These are phyloP conservation scores for Francoa sonchifolia DNA, from an alignment of 441 rosid genomes.

Conservation along the genomic window DNA sequence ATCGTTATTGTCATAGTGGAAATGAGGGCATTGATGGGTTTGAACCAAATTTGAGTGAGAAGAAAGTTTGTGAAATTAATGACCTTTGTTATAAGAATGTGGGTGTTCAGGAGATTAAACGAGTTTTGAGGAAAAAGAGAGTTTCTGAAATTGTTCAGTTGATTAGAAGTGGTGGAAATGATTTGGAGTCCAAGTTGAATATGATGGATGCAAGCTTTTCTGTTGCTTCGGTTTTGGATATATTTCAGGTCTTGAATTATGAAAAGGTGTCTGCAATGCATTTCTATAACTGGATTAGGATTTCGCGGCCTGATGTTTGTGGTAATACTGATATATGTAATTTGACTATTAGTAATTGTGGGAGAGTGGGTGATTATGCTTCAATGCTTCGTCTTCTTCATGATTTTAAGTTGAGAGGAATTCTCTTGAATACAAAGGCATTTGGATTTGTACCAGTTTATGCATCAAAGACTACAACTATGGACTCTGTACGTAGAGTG, in stretches of 20 bases:
- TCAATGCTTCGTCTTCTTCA: constrained; percentile 18
- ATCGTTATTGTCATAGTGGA: constrained; percentile 1
- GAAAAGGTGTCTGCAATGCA: constrained; percentile 26
- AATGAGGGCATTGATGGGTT: constrained; percentile 1
- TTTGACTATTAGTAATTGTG: constrained; percentile 40
- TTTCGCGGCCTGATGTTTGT: constrained; percentile 18
- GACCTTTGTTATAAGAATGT: neutral
- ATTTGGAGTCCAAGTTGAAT: constrained; percentile 26
- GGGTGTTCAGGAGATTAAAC: constrained; percentile 2
- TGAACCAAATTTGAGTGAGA: constrained; percentile 4
- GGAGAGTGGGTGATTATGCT: constrained; percentile 26
- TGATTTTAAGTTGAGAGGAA: constrained; percentile 14
- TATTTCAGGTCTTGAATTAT: constrained; percentile 24
- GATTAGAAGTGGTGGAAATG: constrained; percentile 15
- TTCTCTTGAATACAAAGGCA: constrained; percentile 27
- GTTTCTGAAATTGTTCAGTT: constrained; percentile 18
- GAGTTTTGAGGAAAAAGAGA: constrained; percentile 8
- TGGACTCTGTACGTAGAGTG: constrained; percentile 16
- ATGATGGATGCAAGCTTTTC: constrained; percentile 22
- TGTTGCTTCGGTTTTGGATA: constrained; percentile 8
- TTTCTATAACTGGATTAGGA: constrained; percentile 31
- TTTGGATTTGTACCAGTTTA: constrained; percentile 27
- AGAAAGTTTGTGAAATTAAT: neutral
- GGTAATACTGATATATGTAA: constrained; percentile 27
- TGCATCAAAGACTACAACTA: constrained; percentile 11